phyloP scores from a whole-genome alignment of 345 rosid species.

The Microthlaspi erraticum region DNA sequence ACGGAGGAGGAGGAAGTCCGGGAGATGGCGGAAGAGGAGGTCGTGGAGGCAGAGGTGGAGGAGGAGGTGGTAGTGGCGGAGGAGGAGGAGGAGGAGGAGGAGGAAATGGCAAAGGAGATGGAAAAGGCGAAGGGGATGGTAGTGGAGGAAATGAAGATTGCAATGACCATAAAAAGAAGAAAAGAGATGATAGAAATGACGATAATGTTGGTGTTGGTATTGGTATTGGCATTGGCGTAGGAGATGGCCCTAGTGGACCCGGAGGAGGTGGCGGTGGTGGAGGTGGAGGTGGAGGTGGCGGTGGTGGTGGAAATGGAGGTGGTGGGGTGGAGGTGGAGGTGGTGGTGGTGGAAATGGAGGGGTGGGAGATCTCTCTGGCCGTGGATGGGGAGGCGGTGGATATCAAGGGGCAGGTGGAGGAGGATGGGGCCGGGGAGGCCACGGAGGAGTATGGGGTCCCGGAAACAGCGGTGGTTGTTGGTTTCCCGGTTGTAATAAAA shows the following conservation, averaged over 20 bases:
- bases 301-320: neutral
- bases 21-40: slow-evolving; percentile 27
- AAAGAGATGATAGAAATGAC: slow-evolving; percentile 24
- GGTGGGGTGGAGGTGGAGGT: neutral
- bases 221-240: slow-evolving; percentile 38
- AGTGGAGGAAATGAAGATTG: slow-evolving; percentile 36
- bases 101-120: slow-evolving; percentile 3
- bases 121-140: slow-evolving; percentile 7
- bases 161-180: slow-evolving; percentile 34
- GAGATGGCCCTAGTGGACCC: slow-evolving; percentile 30
- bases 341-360: slow-evolving; percentile 19
- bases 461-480: slow-evolving; percentile 38
- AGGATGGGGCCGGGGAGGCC: slow-evolving; percentile 36
- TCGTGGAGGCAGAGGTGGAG: slow-evolving; percentile 13
- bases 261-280: slow-evolving; percentile 19
- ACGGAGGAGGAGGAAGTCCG: slow-evolving; percentile 24
- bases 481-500: slow-evolving; percentile 44
- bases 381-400: slow-evolving; percentile 35
- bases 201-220: slow-evolving; percentile 11
- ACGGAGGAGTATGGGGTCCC: slow-evolving; percentile 29
- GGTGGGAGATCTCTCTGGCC: slow-evolving; percentile 4
- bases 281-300: slow-evolving; percentile 21
- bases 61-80: neutral
- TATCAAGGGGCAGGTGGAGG: slow-evolving; percentile 30
- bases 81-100: neutral